These are phyloP conservation scores for Hymenoscyphus albidus DNA, from an alignment of 2,329 filamentous ascomycete species.

Conservation along the genomic window DNA sequence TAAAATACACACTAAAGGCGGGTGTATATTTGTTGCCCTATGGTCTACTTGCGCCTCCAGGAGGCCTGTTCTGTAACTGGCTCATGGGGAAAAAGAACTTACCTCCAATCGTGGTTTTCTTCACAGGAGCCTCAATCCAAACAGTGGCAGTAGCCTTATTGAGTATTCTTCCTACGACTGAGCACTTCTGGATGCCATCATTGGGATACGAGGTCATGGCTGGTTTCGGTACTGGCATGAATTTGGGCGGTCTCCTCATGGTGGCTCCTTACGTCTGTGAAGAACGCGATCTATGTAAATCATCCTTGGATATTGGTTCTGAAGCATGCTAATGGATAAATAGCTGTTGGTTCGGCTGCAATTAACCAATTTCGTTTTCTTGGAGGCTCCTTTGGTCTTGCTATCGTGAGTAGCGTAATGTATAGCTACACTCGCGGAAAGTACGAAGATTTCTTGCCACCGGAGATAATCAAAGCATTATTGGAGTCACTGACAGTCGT, in stretches of 20 bases:
- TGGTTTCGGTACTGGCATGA: neutral
- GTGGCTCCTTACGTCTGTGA: neutral
- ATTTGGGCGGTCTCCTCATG: slow-evolving; percentile 1
- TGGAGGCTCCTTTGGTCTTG: neutral
- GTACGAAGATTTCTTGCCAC: neutral
- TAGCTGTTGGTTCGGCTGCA: slow-evolving; percentile 3
- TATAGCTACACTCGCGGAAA: neutral
- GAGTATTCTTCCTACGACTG: neutral
- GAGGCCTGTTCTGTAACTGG: neutral
- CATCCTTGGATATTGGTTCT: neutral
- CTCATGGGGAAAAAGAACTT: neutral
- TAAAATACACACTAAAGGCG: neutral
- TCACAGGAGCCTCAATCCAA: neutral
- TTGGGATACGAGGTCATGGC: neutral
- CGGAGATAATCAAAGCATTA: neutral
- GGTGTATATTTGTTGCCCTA: neutral
- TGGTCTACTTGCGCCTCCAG: neutral
- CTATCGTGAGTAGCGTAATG: neutral
- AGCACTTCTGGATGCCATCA: neutral
- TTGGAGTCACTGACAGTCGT: neutral
- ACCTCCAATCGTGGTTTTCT: neutral
- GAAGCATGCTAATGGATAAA: neutral
- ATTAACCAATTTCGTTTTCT: slow-evolving; percentile 7
- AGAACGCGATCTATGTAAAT: neutral
- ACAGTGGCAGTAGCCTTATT: neutral